Conservation (phyloP, 108 stramenopile species). For the Bacterosira constricta region DNA sequence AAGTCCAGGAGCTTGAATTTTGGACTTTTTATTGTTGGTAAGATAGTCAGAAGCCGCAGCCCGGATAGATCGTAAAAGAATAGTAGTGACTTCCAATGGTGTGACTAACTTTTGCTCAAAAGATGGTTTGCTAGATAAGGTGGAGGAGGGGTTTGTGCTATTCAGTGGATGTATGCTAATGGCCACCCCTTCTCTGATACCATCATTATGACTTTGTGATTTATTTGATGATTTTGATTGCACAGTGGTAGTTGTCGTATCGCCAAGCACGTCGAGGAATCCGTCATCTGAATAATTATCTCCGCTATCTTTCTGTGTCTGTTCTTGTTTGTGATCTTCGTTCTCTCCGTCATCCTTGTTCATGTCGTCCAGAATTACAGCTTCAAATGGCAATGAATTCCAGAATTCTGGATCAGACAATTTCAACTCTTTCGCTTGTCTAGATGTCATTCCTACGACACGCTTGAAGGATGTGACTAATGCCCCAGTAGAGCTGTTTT, state of each 20-base stretch:
- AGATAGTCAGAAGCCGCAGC: conserved; percentile 57
- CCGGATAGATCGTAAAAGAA: conserved; percentile 58
- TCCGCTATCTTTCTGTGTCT: not conserved
- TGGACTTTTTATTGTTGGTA: conserved; percentile 28
- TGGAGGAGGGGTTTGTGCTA: not conserved
- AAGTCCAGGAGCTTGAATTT: conserved; percentile 57
- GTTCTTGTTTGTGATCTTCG: not conserved
- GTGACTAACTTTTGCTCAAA: conserved; percentile 33
- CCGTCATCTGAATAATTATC: not conserved
- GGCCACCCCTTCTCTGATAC: conserved; percentile 42
- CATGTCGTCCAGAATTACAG: conserved; percentile 28
- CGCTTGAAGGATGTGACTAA: conserved; percentile 67
- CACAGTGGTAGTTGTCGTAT: not conserved
- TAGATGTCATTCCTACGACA: conserved; percentile 54
- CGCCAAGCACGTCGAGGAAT: conserved; percentile 40
- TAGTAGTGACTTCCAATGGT: conserved; percentile 59
- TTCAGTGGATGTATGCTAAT: conserved; percentile 29
- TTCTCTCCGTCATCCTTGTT: conserved; percentile 23
- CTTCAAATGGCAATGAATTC: conserved; percentile 49
- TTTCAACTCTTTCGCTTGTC: conserved; percentile 45
- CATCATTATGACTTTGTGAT: not conserved
- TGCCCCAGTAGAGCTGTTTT: not conserved
- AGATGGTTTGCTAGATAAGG: not conserved
- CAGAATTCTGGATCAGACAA: conserved; percentile 54
- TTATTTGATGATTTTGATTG: not conserved